These are phyloP conservation scores for Epichloe sp. DNA, from an alignment of 2,329 filamentous ascomycete species.

Conservation along the genomic window DNA sequence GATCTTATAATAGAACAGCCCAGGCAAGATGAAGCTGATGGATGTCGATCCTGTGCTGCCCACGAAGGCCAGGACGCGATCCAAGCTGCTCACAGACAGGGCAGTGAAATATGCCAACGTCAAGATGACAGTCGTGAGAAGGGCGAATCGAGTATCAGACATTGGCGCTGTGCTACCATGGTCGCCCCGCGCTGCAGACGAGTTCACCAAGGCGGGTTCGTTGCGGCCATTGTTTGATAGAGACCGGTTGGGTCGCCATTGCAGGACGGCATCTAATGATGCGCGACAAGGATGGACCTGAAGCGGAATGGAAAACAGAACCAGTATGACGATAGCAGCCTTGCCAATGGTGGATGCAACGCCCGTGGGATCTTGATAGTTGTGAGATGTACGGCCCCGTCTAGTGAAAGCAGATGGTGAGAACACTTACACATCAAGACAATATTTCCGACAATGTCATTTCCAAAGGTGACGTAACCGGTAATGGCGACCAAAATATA, in stretches of 20 bases:
- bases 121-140: slow-evolving; percentile 78
- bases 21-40: slow-evolving; percentile 93
- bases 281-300: slow-evolving; percentile 94
- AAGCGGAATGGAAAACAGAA: slow-evolving; percentile 91
- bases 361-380: slow-evolving; percentile 22
- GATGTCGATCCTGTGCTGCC: slow-evolving; percentile 88
- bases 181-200: slow-evolving; percentile 30
- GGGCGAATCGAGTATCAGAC: slow-evolving; percentile 75
- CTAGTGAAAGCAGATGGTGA: not conserved
- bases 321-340: slow-evolving; percentile 86
- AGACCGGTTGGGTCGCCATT: slow-evolving; percentile 60
- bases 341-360: slow-evolving; percentile 83
- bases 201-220: slow-evolving; percentile 29
- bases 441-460: slow-evolving; percentile 82
- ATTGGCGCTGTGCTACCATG: slow-evolving; percentile 50
- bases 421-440: slow-evolving; percentile 67
- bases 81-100: slow-evolving; percentile 79
- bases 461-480: slow-evolving; percentile 90
- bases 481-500: slow-evolving; percentile 91
- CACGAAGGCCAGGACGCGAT: slow-evolving; percentile 87
- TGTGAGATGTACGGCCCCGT: slow-evolving; percentile 9
- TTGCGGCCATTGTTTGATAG: slow-evolving; percentile 25
- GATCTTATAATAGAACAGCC: slow-evolving; percentile 97
- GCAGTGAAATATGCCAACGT: slow-evolving; percentile 76
- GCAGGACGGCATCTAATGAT: slow-evolving; percentile 86